A percentile compares a stretch with the other conserved stretches of the same genome.
phyloP scores from a whole-genome alignment of 345 rosid genomes.

The Arabidopsis arenosa region DNA sequence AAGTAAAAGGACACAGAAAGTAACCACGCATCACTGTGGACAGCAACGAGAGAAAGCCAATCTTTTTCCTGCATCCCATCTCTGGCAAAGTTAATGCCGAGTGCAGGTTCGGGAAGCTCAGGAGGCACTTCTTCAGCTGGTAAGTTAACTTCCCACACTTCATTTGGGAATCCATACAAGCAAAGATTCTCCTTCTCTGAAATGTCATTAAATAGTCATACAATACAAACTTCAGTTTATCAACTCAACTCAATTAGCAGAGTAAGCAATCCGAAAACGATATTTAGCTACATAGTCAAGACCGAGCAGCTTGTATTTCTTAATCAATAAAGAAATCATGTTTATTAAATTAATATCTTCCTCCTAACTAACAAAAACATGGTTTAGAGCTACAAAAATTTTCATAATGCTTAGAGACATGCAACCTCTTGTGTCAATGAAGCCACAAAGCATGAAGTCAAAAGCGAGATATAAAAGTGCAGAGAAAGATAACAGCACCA shows the following conservation, averaged over 20 bases:
- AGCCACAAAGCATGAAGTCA: conserved; percentile 19
- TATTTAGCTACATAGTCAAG: neutral
- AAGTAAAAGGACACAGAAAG: conserved; percentile 77
- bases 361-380: neutral
- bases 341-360: too few relatives aligned
- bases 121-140: conserved; percentile 96
- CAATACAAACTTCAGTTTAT: conserved; percentile 20
- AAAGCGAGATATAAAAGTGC: neutral
- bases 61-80: conserved; percentile 86
- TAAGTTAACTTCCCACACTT: conserved; percentile 80
- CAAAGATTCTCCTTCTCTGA: conserved; percentile 89
- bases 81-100: conserved; percentile 88
- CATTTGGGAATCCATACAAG: conserved; percentile 78
- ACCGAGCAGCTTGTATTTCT: too few relatives aligned
- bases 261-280: conserved; percentile 1
- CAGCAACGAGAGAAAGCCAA: conserved; percentile 84
- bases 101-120: conserved; percentile 90
- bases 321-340: too few relatives aligned
- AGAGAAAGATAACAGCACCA: neutral
- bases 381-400: neutral
- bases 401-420: neutral
- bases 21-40: conserved; percentile 87
- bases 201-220: conserved; percentile 16
- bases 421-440: neutral
- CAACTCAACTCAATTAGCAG: conserved; percentile 6